A percentile compares a stretch with the other conserved stretches of the same genome.
Conservation (phyloP, 305 asterid species). For the Salvia sclarea region DNA sequence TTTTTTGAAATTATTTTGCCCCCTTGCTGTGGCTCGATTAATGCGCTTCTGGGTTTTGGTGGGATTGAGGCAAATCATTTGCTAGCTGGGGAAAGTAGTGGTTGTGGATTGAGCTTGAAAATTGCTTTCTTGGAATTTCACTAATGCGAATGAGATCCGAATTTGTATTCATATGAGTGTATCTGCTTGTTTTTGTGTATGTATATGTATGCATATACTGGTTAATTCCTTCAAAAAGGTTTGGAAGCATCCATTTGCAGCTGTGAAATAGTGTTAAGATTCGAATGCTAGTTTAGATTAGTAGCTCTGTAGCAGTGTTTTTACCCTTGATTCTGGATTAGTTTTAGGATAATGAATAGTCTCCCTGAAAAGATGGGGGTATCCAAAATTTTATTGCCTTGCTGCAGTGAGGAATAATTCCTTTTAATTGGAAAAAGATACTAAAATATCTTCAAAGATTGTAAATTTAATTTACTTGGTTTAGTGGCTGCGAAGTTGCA, state of each 20-base stretch:
- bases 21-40: constrained; percentile 23
- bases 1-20: background rate
- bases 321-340: constrained; percentile 2
- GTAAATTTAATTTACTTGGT: background rate
- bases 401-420: background rate
- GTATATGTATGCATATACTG: background rate
- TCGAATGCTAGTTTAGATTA: background rate
- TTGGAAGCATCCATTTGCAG: background rate
- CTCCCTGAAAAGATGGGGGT: background rate
- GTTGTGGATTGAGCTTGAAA: constrained; percentile 18
- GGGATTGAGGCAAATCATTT: constrained; percentile 36
- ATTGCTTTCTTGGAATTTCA: constrained; percentile 7
- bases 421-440: background rate
- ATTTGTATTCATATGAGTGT: background rate
- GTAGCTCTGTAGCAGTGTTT: background rate
- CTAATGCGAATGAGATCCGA: constrained; percentile 40
- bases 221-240: background rate
- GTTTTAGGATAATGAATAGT: constrained; percentile 4
- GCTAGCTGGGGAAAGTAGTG: constrained; percentile 19
- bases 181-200: constrained; percentile 4
- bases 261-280: constrained; percentile 11
- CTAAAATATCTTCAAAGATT: background rate
- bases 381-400: background rate
- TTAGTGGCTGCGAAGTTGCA: background rate
- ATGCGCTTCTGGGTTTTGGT: constrained; percentile 21